phyloP scores from a whole-genome alignment of 331 rosid genomes.

The Pyrus hybrid region DNA sequence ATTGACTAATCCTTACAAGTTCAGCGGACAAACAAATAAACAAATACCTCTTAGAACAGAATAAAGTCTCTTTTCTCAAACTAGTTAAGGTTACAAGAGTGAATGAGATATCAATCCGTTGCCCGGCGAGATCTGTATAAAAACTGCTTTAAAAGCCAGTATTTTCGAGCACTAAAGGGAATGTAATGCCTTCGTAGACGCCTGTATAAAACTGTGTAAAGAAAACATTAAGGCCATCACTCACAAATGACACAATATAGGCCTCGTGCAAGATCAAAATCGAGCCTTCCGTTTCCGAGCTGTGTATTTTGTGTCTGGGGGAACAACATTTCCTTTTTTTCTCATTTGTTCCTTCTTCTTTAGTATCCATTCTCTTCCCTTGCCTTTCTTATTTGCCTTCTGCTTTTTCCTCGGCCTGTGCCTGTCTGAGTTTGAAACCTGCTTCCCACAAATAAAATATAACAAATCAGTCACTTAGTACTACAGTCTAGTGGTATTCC shows the following conservation, averaged over 20 bases:
- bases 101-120: neutral
- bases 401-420: constrained; percentile 73
- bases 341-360: constrained; percentile 89
- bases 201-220: neutral
- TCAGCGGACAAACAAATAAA: too few species aligned
- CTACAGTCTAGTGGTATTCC: too few species aligned
- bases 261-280: constrained; percentile 33
- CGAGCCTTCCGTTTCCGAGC: constrained; percentile 82
- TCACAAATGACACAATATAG: neutral
- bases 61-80: neutral
- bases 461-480: neutral
- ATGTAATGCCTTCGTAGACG: neutral
- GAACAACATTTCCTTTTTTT: constrained; percentile 75
- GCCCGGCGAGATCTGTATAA: neutral
- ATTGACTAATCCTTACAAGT: too few species aligned
- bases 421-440: constrained; percentile 65
- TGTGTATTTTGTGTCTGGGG: constrained; percentile 67
- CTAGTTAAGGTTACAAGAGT: neutral
- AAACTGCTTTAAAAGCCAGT: neutral
- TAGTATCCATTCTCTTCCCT: constrained; percentile 76
- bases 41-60: neutral
- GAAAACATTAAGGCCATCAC: neutral
- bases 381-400: constrained; percentile 45
- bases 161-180: neutral
- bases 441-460: constrained; percentile 7